phyloP scores from a whole-genome alignment of 2,329 filamentous ascomycete genomes.

The Tolypocladium sp. region DNA sequence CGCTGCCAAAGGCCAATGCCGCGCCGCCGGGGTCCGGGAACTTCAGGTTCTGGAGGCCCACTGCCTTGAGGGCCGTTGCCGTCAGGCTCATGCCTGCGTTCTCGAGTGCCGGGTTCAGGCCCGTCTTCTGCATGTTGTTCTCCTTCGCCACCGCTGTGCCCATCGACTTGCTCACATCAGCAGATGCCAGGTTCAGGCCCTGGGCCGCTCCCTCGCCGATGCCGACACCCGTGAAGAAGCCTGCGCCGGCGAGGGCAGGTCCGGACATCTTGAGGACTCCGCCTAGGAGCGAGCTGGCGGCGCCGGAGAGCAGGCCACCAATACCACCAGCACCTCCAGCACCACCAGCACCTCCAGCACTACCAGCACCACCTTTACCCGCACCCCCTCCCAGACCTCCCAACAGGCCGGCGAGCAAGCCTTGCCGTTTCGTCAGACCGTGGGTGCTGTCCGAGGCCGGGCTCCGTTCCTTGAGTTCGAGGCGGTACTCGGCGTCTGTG shows the following conservation, averaged over 20 bases:
- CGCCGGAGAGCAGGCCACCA: constrained; percentile 1
- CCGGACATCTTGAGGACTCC: constrained; percentile 3
- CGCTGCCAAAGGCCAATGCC: constrained; percentile 11
- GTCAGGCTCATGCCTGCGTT: constrained; percentile 18
- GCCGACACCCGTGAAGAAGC: constrained; percentile 15
- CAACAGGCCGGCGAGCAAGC: not conserved
- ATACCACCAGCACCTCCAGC: not conserved
- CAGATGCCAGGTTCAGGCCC: constrained; percentile 11
- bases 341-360: too few species aligned
- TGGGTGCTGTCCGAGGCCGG: not conserved
- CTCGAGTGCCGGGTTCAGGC: constrained; percentile 18
- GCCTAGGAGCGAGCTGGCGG: not conserved
- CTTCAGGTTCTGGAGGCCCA: constrained; percentile 7
- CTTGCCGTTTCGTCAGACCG: not conserved
- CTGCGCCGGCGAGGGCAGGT: constrained; percentile 4
- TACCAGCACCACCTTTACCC: not conserved
- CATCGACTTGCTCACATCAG: constrained; percentile 4
- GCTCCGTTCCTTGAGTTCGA: not conserved
- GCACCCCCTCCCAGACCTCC: not conserved
- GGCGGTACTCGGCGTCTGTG: not conserved
- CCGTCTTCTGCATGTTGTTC: constrained; percentile 17
- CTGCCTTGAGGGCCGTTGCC: constrained; percentile 15
- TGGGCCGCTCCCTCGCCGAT: constrained; percentile 14
- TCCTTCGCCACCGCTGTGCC: constrained; percentile 13
- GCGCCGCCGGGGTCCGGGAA: constrained; percentile 8